Evolutionary conservation across 176 grass and related monocot genomes (phyloP).

Genomic region (Carex littledalei): DNA sequence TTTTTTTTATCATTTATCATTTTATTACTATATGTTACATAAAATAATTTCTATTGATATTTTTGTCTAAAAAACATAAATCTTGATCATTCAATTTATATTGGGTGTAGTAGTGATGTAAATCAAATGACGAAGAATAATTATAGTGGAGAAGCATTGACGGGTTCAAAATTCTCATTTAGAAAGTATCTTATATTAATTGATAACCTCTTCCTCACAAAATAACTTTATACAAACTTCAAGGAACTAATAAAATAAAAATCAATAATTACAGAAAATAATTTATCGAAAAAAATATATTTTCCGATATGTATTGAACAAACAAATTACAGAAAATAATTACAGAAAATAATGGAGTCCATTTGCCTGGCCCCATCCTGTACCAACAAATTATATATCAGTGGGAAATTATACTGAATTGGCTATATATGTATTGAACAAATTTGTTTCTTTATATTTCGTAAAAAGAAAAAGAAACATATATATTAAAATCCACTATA

Average conservation of each 20-base stretch:
- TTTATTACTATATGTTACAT: too few species aligned
- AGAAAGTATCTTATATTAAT: too few species aligned
- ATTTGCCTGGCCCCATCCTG: conserved; percentile 81
- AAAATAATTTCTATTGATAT: too few species aligned
- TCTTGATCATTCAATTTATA: not conserved
- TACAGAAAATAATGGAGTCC: conserved; percentile 27
- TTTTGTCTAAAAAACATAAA: too few species aligned
- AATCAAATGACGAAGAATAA: not conserved
- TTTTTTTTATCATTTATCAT: too few species aligned
- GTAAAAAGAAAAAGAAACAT: too few species aligned
- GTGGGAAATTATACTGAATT: not conserved
- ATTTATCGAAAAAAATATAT: not conserved
- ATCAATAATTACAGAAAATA: not conserved
- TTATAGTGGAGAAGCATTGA: not conserved
- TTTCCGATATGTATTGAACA: not conserved
- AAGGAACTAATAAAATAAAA: not conserved
- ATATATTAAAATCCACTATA: too few species aligned
- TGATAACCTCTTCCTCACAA: not conserved
- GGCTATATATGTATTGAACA: not conserved
- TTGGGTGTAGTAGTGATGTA: not conserved
- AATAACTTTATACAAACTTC: not conserved
- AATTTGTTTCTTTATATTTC: too few species aligned
- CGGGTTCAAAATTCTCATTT: too few species aligned
- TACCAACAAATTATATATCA: not conserved
- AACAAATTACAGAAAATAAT: not conserved